Base-by-base conservation (phyloP, 257 asterid genomes). In the Solanum gracilifrons region DNA sequence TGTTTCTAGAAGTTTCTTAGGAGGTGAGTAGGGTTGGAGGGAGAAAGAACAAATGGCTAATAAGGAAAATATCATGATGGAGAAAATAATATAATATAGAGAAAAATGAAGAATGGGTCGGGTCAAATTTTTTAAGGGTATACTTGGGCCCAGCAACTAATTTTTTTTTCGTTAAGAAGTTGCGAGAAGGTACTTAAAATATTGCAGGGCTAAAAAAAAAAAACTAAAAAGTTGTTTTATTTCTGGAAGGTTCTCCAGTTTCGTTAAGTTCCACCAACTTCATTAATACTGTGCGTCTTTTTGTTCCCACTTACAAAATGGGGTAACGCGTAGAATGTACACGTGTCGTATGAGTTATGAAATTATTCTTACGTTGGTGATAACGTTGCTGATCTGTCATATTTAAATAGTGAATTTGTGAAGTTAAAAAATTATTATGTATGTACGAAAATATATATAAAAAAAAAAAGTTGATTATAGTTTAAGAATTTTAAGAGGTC, bases 1-100 rank as follows among this genome's bases (percentile, higher is more conserved):
- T 36, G 21, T 46, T 86, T 90, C 92, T 85, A 89, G 92, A 90
- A 90, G 27, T 77, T 90, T 90, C 92, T 74, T 21, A 69, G 8
- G 77, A 39, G 86, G 68, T 13, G 2, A 62, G 31, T 27, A 43
- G 35, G 27, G 16, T 35, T 9, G 36, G 21, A 23, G 32, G 25
- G 6, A 10, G 60, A 12, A 3, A 13, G 29, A 33, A 1, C 73
- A 37, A 72, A 7, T 12, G 46, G 58, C 27, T 60, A n/a, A 16
- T 58, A 15, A 2, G 3, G 43, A 62, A 48, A 33, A 64, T 20
- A 72, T 29, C 32, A 31, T 4, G 86, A 62, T 4, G 7, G 3
- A 46, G 60, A 7, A 7, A 29, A 12, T 43, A 46, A 41, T 36
- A 25, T 46, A 46, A 62, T 10, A 20, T 3, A 43, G 66, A 18